Base-by-base conservation (phyloP, 1,139 yeast genomes). In the Blastobotrys capitulatus region DNA sequence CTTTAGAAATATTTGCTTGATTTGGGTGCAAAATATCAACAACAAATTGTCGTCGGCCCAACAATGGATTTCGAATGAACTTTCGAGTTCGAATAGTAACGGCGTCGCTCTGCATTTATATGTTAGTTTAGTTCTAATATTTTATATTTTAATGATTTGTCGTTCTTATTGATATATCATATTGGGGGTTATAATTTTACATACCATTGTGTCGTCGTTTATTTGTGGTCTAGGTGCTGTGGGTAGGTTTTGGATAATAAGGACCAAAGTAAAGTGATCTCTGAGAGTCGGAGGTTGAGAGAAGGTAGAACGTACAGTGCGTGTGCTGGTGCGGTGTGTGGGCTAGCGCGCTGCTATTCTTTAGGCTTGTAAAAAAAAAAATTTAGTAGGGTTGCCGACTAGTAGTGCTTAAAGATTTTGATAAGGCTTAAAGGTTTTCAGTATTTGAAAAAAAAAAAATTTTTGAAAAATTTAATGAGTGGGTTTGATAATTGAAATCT, bases 51-150 rank as follows among this genome's bases (percentile, higher is more conserved):
- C 96, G 90, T 85, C 99, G 92, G 73, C 90, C 90, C 79, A 94
- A 86, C 75, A 94, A 87, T 75, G 98, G 97, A 95, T 94, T 94
- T 79, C 97, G 80, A 78, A 92, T 86, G 82, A 92, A 97, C 88
- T 92, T 92, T 86, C 97, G 88, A 76, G 97, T 90, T 84, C 98
- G 92, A 81, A 92, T 86, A 74, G 98, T 92, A 79, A 92, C 94
- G 75, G 97, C 90, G 95, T 92, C 98, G 86, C 88, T 82, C 90
- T 83, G 38, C 27, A 20, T 22, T n/a, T n/a, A 15, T 6, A 25
- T 22, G 32, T 39, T 39, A 39, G 34, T 25, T 19, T 38, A 12
- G 6, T 19, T 39, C 42, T 8, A 25, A 5, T 15, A 39, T 39
- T n/a, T 15, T 39, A 15, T 35, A 2, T 16, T n/a, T 18, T 39